Evolutionary conservation across 2,329 filamentous ascomycete species (phyloP).

Genomic region (Colletotrichum noveboracense): DNA sequence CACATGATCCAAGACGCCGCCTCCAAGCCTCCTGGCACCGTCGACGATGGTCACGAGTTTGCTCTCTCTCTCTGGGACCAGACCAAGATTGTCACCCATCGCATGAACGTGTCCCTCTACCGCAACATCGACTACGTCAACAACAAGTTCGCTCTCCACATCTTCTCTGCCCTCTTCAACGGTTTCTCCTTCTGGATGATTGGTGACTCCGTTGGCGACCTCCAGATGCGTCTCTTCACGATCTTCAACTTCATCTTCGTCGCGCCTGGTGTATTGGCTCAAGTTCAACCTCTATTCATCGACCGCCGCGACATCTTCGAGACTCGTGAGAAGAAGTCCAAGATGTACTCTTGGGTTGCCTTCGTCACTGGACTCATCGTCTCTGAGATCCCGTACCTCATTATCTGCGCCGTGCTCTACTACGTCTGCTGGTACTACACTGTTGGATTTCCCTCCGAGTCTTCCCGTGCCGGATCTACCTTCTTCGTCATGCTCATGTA

Average conservation of each 20-base stretch:
- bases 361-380: conserved; percentile 60
- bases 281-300: conserved; percentile 65
- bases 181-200: conserved; percentile 68
- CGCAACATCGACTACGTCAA: conserved; percentile 71
- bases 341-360: conserved; percentile 65
- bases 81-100: conserved; percentile 65
- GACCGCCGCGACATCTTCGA: conserved; percentile 63
- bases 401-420: conserved; percentile 51
- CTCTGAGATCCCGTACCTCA: conserved; percentile 51
- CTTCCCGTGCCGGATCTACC: conserved; percentile 53
- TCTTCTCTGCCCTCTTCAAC: conserved; percentile 61
- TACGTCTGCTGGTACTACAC: conserved; percentile 65
- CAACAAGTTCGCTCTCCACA: conserved; percentile 65
- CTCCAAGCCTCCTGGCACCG: conserved; percentile 42
- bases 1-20: conserved; percentile 62
- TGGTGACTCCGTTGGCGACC: conserved; percentile 51
- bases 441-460: conserved; percentile 52
- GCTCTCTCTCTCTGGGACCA: conserved; percentile 71
- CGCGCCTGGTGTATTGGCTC: conserved; percentile 61
- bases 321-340: conserved; percentile 63
- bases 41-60: conserved; percentile 69
- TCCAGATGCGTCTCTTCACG: conserved; percentile 63
- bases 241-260: conserved; percentile 70
- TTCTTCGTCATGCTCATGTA: conserved; percentile 63
- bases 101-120: conserved; percentile 67